Evolutionary conservation across 768 basidiomycete genomes (phyloP).

Genomic region (Roridomyces roridus): DNA sequence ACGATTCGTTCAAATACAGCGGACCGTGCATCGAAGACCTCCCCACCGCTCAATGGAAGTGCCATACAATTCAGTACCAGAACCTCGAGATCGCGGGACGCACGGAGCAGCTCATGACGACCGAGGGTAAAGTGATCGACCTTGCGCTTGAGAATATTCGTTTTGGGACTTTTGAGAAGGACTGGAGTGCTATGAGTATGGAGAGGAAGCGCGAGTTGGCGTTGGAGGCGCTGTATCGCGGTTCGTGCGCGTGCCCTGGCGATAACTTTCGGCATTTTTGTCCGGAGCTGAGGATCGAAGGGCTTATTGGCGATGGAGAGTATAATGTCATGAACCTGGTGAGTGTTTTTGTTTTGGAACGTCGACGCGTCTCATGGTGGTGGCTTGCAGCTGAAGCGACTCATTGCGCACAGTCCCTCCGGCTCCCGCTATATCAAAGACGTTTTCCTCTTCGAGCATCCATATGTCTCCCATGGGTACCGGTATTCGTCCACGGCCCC

Average conservation of each 20-base stretch:
- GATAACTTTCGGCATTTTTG: background rate
- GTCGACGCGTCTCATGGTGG: background rate
- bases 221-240: background rate
- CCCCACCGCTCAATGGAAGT: too few relatives aligned
- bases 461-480: background rate
- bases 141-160: background rate
- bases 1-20: too few relatives aligned
- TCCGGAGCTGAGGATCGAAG: constrained; percentile 15
- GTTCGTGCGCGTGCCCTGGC: background rate
- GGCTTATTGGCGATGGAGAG: constrained; percentile 11
- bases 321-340: constrained; percentile 14
- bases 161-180: background rate
- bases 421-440: too few relatives aligned
- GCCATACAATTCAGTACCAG: too few relatives aligned
- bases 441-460: constrained; percentile 11
- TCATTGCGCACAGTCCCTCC: constrained; percentile 10
- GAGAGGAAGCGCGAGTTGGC: background rate
- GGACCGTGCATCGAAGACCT: too few relatives aligned
- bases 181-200: background rate
- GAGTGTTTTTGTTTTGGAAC: background rate
- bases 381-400: background rate
- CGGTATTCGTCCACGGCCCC: background rate
- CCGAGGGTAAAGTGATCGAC: background rate
- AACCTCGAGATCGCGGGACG: too few relatives aligned
- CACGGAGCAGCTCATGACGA: constrained; percentile 1